Percentiles rank a stretch among this genome's conserved stretches.
These are phyloP conservation scores for Durio zibethinus DNA, from an alignment of 345 rosid genomes.

Conservation along the genomic window DNA sequence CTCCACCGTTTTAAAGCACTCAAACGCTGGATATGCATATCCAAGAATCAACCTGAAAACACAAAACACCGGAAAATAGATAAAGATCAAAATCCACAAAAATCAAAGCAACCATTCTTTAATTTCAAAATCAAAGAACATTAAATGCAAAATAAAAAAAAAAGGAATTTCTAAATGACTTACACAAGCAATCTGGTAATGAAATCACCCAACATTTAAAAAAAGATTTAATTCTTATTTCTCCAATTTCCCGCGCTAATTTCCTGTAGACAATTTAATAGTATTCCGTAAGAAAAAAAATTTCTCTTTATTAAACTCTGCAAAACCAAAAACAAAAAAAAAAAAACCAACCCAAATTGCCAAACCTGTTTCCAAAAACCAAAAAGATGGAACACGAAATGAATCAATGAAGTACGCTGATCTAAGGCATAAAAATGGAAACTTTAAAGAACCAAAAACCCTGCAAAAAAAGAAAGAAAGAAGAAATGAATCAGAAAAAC, in stretches of 20 bases:
- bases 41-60: constrained; percentile 68
- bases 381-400: background rate
- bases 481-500: background rate
- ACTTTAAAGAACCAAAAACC: background rate
- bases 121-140: background rate
- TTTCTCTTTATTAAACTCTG: background rate
- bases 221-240: background rate
- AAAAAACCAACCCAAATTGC: background rate
- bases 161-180: background rate
- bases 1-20: constrained; percentile 83
- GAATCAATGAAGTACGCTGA: background rate
- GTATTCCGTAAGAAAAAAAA: background rate
- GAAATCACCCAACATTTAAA: constrained; percentile 62
- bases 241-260: constrained; percentile 3
- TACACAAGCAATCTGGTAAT: constrained; percentile 58
- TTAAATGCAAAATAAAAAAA: background rate
- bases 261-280: constrained; percentile 23
- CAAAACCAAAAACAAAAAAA: background rate
- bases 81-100: background rate
- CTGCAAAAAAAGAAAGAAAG: background rate
- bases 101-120: background rate
- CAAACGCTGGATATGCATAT: constrained; percentile 89
- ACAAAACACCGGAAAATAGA: background rate
- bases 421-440: background rate
- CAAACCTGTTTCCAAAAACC: background rate